Evolutionary conservation across 208 protist genomes (phyloP), one percentile per base, ranked within the genome.

Genomic region (Trypanosoma melophagium): DNA sequence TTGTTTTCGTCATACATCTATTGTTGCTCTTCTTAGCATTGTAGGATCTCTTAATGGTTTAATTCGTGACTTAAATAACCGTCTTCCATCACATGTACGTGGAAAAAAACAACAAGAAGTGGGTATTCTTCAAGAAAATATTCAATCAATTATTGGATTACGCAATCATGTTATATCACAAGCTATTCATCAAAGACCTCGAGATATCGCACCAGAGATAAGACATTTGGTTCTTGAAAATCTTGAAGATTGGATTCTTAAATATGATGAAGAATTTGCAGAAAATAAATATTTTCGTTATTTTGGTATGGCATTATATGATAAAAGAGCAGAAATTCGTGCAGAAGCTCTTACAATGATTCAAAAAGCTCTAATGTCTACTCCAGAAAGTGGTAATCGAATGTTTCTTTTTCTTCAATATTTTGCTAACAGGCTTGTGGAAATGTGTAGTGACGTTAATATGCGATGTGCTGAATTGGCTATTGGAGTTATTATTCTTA

Each of bases 261-360:
- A 80, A 41, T 92, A 81, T 57, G 85, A 90, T 42, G 80, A 87
- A 3, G 82, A 89, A 61, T 97, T 86, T 71, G 81, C 94, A 58
- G 81, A 76, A 42, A 95, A 95, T 76, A 91, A 93, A 55, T 97
- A 94, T 67, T 84, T 95, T 38, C 87, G 89, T 57, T 95, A 95
- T 75, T 90, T 97, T 62, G 83, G 88, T 61, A 93, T 97, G 79
- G 76, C 86, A n/a, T 70, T 97, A 19, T 86, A 93, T 70, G 92
- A 97, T 80, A 92, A 93, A 75, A 54, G 69, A 58, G 73, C 89
- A 4, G 89, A 94, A 68, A 76, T 95, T 24, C 89, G 92, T 42
- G 73, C 77, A 1, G 88, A 92, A 69, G 84, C 74, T 22, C 81
- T 97, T 2, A 82, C 85, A 49, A 88, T 89, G 57, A 84, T 97